These are phyloP conservation scores for Recurvomyces mirabilis DNA, from an alignment of 495 filamentous ascomycete species.

Conservation along the genomic window DNA sequence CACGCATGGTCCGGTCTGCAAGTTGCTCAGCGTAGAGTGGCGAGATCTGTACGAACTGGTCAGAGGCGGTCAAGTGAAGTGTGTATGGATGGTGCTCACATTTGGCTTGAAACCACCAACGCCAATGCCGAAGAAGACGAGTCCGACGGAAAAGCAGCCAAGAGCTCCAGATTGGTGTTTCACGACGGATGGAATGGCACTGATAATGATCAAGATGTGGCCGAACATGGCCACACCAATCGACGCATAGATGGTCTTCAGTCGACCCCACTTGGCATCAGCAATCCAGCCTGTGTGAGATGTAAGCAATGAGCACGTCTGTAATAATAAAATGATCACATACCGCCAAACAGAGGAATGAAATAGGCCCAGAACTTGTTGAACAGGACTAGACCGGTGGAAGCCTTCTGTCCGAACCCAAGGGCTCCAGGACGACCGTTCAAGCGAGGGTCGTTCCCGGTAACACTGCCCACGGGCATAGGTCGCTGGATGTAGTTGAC, in stretches of 20 bases:
- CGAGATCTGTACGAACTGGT: no score
- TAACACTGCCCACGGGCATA: conserved; percentile 31
- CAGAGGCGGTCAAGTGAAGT: no score
- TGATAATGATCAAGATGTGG: conserved; percentile 31
- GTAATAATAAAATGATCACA: no score
- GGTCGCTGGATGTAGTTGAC: conserved; percentile 26
- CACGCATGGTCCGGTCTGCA: conserved; percentile 52
- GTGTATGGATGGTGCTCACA: no score
- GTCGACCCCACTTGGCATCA: conserved; percentile 56
- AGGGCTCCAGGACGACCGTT: conserved; percentile 42
- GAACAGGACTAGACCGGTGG: conserved; percentile 49
- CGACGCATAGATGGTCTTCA: conserved; percentile 56
- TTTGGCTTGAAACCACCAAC: conserved; percentile 72
- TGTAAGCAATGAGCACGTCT: no score
- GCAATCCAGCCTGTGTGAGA: conserved; percentile 52
- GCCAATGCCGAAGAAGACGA: conserved; percentile 43
- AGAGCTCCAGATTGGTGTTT: conserved; percentile 26
- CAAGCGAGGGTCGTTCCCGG: conserved; percentile 35
- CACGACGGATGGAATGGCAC: conserved; percentile 25
- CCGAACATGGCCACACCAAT: conserved; percentile 35
- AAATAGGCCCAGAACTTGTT: conserved; percentile 51
- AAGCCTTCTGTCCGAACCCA: conserved; percentile 37
- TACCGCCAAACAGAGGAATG: conserved; percentile 46
- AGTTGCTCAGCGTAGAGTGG: conserved; percentile 66
- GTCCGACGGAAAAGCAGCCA: conserved; percentile 10